phyloP scores from a whole-genome alignment of 1,284 basidiomycete genomes.

The Moesziomyces globuligerus region DNA sequence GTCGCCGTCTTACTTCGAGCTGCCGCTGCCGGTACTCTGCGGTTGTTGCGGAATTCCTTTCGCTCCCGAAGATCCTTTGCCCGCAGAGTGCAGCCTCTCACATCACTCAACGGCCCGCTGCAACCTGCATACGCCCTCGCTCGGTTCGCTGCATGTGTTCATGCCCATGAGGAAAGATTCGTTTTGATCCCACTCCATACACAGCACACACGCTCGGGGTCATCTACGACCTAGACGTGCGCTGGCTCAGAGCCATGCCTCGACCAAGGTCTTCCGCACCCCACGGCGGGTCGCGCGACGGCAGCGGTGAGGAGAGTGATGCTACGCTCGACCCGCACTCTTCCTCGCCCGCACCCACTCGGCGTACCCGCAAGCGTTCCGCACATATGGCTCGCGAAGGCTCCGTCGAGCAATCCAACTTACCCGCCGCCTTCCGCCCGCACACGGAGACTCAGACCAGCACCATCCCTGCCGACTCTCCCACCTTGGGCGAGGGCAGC shows the following conservation, averaged over 20 bases:
- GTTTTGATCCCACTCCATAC: not conserved
- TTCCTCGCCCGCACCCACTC: constrained; percentile 4
- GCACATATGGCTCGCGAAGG: constrained; percentile 19
- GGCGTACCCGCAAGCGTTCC: constrained; percentile 34
- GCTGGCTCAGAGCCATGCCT: constrained; percentile 13
- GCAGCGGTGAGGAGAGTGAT: constrained; percentile 31
- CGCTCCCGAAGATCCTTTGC: too few species aligned
- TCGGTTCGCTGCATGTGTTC: too few species aligned
- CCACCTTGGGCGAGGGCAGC: constrained; percentile 3
- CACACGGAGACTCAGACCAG: constrained; percentile 1
- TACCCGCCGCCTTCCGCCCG: constrained; percentile 2
- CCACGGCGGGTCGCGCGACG: constrained; percentile 10
- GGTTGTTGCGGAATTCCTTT: too few species aligned
- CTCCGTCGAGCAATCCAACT: constrained; percentile 10
- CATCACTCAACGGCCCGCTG: too few species aligned
- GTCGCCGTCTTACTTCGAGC: too few species aligned
- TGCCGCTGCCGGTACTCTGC: too few species aligned
- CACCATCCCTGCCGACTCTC: not conserved
- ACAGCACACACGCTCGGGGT: not conserved
- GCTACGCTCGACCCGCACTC: constrained; percentile 10
- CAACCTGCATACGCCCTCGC: too few species aligned
- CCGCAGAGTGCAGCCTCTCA: too few species aligned
- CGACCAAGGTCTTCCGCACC: constrained; percentile 13
- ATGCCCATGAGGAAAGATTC: constrained; percentile 3
- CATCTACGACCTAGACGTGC: not conserved